Percentiles rank a stretch among this genome's conserved stretches.
phyloP scores from a whole-genome alignment of 148 eudicot genomes.

The Vaccinium myrtillus region DNA sequence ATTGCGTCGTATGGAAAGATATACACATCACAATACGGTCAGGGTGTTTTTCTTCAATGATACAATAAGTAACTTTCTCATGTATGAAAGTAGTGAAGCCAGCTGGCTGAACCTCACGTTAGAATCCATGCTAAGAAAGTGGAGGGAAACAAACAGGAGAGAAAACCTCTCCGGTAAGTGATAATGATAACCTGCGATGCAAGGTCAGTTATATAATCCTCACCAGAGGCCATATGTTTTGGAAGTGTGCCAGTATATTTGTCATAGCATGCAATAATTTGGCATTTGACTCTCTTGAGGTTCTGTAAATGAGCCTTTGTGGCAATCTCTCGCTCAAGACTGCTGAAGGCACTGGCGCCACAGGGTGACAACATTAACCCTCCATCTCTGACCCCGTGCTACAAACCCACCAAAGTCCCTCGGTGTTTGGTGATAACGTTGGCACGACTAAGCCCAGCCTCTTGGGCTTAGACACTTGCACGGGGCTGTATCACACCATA shows the following conservation, averaged over 20 bases:
- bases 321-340: no score
- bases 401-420: background rate
- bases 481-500: background rate
- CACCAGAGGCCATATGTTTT: background rate
- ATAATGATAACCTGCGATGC: background rate
- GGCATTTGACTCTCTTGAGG: no score
- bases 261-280: no score
- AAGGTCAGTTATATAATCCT: background rate
- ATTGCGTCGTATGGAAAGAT: background rate
- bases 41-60: background rate
- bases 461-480: background rate
- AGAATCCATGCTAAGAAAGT: background rate
- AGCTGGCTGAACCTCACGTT: background rate
- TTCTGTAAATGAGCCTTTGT: no score
- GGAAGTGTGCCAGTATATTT: no score
- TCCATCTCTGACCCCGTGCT: background rate
- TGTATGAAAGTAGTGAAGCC: background rate
- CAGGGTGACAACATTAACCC: background rate
- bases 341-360: background rate
- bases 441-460: background rate
- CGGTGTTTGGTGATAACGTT: background rate
- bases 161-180: background rate
- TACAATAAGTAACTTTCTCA: background rate
- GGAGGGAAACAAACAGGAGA: background rate
- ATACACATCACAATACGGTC: background rate